Evolutionary conservation across 2,329 filamentous ascomycete species (phyloP), one percentile per base, ranked within the genome.

Genomic region (Sphaerulina vaccinii): DNA sequence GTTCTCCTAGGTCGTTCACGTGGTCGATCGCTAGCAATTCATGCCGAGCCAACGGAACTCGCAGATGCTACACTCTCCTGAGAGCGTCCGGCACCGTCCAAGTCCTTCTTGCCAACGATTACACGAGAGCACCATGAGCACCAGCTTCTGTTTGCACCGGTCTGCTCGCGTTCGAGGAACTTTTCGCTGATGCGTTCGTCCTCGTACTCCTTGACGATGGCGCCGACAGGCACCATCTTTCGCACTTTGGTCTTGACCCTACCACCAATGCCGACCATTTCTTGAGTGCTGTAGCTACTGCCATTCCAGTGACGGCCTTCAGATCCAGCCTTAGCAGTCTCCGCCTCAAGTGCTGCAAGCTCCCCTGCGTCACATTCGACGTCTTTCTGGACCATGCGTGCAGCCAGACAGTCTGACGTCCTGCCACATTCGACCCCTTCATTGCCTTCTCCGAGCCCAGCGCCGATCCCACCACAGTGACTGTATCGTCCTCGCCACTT

Each of bases 211-310:
- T 87, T 86, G 10, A 96, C 92, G 56, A 86, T 89, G 3, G 86
- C 87, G 1, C 91, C 92, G 0, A 96, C 84, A 54, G 80, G 81
- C 5, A 95, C 83, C 73, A 89, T 85, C 63, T 86, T 85, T 63
- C 93, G 88, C n/a, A 87, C 78, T 72, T 92, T 95, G 55, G 86
- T 87, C 76, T 95, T 95, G 47, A 96, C 83, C 11, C 87, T 81
- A 0, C 91, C 91, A 9, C 91, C 91, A 38, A 96, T 88, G 2
- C 91, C 91, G 65, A 95, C 89, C 54, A 96, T 88, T 71, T 96
- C 91, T 65, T 96, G 90, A 36, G 88, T 79, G 51, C 84, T 79
- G 65, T 96, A 96, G 2, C 90, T 90, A 0, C 88, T 71, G 78
- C 52, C 86, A 74, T 59, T 79, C 78, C 69, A 81, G 16, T 62